phyloP scores from a whole-genome alignment of 2,329 filamentous ascomycete genomes.

The Meredithiella fracta region DNA sequence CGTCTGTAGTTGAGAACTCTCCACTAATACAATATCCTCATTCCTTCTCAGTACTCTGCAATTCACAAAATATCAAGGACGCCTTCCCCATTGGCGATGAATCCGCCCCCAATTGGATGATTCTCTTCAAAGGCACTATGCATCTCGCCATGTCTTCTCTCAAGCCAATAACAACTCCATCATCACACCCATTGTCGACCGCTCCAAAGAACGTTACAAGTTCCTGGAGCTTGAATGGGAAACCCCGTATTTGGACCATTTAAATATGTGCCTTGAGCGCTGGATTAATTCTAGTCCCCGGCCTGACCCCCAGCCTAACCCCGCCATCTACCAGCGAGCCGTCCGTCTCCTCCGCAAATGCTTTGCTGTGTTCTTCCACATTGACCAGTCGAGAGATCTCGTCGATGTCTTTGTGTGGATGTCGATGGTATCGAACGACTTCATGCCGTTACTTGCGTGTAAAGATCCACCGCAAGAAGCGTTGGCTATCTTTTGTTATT shows the following conservation, averaged over 20 bases:
- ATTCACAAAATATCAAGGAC: slow-evolving; percentile 19
- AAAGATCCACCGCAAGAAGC: slow-evolving; percentile 19
- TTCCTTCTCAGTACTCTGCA: slow-evolving; percentile 16
- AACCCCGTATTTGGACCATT: slow-evolving; percentile 16
- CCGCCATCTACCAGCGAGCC: slow-evolving; percentile 19
- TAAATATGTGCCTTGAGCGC: slow-evolving; percentile 17
- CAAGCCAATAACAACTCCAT: slow-evolving; percentile 6
- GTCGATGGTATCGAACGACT: slow-evolving; percentile 22
- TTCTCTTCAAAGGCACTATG: slow-evolving; percentile 8
- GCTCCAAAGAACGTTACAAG: slow-evolving; percentile 12
- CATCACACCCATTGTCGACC: slow-evolving; percentile 14
- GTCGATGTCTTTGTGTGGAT: slow-evolving; percentile 27
- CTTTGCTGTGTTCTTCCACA: slow-evolving; percentile 17
- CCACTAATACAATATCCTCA: background rate
- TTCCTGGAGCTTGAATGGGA: slow-evolving; percentile 13
- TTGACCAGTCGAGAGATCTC: slow-evolving; percentile 19
- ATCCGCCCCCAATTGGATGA: slow-evolving; percentile 8
- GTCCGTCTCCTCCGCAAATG: slow-evolving; percentile 22
- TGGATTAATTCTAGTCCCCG: slow-evolving; percentile 7
- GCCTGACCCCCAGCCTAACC: slow-evolving; percentile 13
- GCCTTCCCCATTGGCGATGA: slow-evolving; percentile 15
- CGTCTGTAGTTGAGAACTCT: background rate
- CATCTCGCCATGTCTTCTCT: slow-evolving; percentile 9
- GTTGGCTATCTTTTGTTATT: slow-evolving; percentile 23
- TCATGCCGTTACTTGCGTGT: slow-evolving; percentile 22